Percentiles rank a stretch among this genome's conserved stretches.
Evolutionary conservation across 768 basidiomycete species (phyloP).

Genomic region (Hydnum rufescens): DNA sequence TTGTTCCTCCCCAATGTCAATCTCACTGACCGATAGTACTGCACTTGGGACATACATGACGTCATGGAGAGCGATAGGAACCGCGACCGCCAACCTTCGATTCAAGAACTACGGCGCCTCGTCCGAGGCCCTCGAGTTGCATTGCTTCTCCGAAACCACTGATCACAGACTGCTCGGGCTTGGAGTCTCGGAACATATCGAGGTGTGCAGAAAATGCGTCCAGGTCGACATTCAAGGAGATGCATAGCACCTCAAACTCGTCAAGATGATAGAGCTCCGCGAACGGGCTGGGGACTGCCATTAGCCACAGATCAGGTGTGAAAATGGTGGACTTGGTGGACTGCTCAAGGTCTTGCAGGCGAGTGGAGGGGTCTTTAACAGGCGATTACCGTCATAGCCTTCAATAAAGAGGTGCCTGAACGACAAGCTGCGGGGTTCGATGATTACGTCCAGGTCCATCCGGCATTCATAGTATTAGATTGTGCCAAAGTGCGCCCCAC

Average conservation of each 20-base stretch:
- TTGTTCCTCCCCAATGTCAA: no score
- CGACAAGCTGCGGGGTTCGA: constrained; percentile 80
- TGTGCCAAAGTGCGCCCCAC: constrained; percentile 52
- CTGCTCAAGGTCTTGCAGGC: constrained; percentile 88
- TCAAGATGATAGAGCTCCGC: constrained; percentile 92
- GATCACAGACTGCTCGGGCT: no score
- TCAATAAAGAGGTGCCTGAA: constrained; percentile 96
- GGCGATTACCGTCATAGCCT: constrained; percentile 78
- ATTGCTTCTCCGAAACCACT: no score
- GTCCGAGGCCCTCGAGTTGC: no score
- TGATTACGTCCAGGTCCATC: constrained; percentile 79
- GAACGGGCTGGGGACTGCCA: constrained; percentile 81
- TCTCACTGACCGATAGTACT: no score
- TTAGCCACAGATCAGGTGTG: constrained; percentile 93
- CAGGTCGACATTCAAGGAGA: constrained; percentile 70
- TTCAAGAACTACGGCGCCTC: no score
- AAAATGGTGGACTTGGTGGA: constrained; percentile 82
- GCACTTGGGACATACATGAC: no score
- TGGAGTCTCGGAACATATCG: no score
- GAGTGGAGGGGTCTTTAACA: constrained; percentile 90
- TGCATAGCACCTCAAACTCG: constrained; percentile 89
- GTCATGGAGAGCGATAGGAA: no score
- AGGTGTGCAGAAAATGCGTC: no score
- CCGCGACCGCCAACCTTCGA: no score
- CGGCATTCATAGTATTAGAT: constrained; percentile 14